A percentile compares a stretch with the other conserved stretches of the same genome.
Evolutionary conservation across 2,329 filamentous ascomycete genomes (phyloP).

Genomic region (Venturia pyrina): DNA sequence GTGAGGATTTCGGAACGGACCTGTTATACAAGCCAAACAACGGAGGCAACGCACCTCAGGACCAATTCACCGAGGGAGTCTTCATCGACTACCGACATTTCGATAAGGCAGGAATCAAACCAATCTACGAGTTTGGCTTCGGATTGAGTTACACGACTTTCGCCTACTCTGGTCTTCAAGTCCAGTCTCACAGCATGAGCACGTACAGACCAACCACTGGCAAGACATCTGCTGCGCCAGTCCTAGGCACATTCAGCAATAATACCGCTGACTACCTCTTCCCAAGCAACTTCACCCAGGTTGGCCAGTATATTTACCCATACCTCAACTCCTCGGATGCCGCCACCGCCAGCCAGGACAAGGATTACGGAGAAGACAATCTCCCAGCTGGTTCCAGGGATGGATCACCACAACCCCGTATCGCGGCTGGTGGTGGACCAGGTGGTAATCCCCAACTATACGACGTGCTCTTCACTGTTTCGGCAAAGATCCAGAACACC

Average conservation of each 20-base stretch:
- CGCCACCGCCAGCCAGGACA: slow-evolving; percentile 45
- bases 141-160: slow-evolving; percentile 77
- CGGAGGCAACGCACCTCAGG: slow-evolving; percentile 54
- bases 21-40: slow-evolving; percentile 62
- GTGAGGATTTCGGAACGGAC: slow-evolving; percentile 64
- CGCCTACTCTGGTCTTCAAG: slow-evolving; percentile 56
- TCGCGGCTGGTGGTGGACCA: slow-evolving; percentile 53
- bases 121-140: slow-evolving; percentile 72
- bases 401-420: slow-evolving; percentile 46
- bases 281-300: slow-evolving; percentile 46
- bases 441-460: slow-evolving; percentile 55
- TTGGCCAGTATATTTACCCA: slow-evolving; percentile 57
- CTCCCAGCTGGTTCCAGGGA: slow-evolving; percentile 51
- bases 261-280: slow-evolving; percentile 58
- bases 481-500: slow-evolving; percentile 61
- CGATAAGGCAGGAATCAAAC: slow-evolving; percentile 54
- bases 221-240: slow-evolving; percentile 52
- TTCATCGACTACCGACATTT: slow-evolving; percentile 78
- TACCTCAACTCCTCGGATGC: slow-evolving; percentile 57
- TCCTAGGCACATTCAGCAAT: slow-evolving; percentile 54
- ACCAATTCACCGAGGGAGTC: slow-evolving; percentile 64
- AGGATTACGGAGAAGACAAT: slow-evolving; percentile 48
- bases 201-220: slow-evolving; percentile 53
- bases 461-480: slow-evolving; percentile 58
- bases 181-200: slow-evolving; percentile 40